Percentiles rank a stretch among this genome's conserved stretches.
These are phyloP conservation scores for Lenwebbia sp. DNA, from an alignment of 345 rosid genomes.

Conservation along the genomic window DNA sequence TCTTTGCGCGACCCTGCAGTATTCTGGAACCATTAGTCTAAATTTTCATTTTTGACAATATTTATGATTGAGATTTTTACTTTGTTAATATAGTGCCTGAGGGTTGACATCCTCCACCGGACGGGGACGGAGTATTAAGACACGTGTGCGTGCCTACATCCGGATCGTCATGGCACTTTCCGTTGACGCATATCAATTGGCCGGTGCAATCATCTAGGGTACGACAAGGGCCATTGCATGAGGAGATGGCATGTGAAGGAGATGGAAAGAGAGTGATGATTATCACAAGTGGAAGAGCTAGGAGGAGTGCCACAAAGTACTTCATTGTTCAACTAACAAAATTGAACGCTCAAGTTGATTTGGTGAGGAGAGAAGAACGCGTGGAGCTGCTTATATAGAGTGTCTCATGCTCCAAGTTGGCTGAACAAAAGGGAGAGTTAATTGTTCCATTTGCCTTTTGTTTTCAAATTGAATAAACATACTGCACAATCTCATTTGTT, in stretches of 20 bases:
- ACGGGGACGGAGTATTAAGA: not conserved
- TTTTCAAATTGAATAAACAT: too few relatives aligned
- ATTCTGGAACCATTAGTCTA: too few relatives aligned
- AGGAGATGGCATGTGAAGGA: constrained; percentile 11
- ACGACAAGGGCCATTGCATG: constrained; percentile 21
- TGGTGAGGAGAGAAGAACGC: not conserved
- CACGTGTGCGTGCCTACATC: constrained; percentile 17
- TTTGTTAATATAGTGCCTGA: not conserved
- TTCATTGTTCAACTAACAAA: not conserved
- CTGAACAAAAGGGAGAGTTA: too few relatives aligned
- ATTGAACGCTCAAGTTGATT: not conserved
- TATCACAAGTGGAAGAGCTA: not conserved
- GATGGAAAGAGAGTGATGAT: not conserved
- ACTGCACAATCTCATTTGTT: too few relatives aligned
- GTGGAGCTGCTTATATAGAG: not conserved
- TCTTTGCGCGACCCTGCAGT: too few relatives aligned
- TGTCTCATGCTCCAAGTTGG: not conserved
- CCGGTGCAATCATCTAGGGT: constrained; percentile 19
- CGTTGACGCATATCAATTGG: constrained; percentile 21
- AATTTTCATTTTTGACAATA: too few relatives aligned
- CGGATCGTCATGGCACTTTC: constrained; percentile 27
- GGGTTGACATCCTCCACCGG: constrained; percentile 1
- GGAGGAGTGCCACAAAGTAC: not conserved
- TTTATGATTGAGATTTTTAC: too few relatives aligned
- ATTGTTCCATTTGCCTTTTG: not conserved